phyloP scores from a whole-genome alignment of 1,139 yeast species.

The Candida frijolesensis region DNA sequence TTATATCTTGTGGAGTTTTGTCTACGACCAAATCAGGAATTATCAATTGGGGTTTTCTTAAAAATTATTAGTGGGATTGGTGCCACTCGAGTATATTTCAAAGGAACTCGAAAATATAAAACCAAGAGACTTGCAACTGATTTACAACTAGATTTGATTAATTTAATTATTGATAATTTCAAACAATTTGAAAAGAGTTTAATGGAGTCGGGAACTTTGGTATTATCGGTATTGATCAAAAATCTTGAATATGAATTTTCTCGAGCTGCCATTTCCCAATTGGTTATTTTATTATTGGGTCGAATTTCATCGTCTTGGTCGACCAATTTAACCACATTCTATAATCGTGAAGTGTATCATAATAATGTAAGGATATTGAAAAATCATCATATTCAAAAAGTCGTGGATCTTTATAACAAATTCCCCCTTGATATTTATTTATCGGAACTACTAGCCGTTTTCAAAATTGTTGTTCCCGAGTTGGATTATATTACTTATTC shows the following conservation, averaged over 20 bases:
- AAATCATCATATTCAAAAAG: constrained; percentile 39
- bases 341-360: constrained; percentile 14
- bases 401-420: constrained; percentile 31
- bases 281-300: constrained; percentile 25
- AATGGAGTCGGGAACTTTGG: constrained; percentile 16
- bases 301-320: constrained; percentile 1
- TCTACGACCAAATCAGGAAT: constrained; percentile 11
- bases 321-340: constrained; percentile 2
- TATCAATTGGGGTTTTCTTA: constrained; percentile 18
- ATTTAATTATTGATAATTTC: constrained; percentile 29
- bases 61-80: constrained; percentile 29
- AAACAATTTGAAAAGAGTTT: constrained; percentile 24
- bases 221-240: constrained; percentile 29
- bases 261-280: constrained; percentile 28
- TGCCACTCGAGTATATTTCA: constrained; percentile 25
- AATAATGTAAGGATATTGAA: constrained; percentile 17
- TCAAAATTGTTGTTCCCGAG: constrained; percentile 26
- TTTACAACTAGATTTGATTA: constrained; percentile 25
- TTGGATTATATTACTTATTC: constrained; percentile 21
- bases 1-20: constrained; percentile 12
- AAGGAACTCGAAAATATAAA: constrained; percentile 20
- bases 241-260: constrained; percentile 32
- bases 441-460: constrained; percentile 25
- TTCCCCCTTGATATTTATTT: constrained; percentile 40
- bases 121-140: constrained; percentile 21